phyloP scores from a whole-genome alignment of 2,329 filamentous ascomycete genomes.

The Chlorencoelia australis region DNA sequence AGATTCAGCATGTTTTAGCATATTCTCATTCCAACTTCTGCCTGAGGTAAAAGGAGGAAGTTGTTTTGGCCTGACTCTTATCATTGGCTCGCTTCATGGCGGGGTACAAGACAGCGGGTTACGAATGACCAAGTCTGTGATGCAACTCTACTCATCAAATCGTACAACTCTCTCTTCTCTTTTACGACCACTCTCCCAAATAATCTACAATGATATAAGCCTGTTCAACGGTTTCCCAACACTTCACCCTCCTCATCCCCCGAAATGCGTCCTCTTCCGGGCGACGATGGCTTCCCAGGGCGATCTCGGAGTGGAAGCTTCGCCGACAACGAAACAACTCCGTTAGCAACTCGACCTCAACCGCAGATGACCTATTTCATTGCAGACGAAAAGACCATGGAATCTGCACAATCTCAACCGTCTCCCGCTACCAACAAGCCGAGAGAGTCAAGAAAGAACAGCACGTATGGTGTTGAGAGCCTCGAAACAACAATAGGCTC shows the following conservation, averaged over 20 bases:
- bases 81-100: no score
- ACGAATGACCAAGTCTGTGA: no score
- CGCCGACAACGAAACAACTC: conserved; percentile 30
- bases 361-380: conserved; percentile 43
- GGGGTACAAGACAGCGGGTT: no score
- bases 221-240: not conserved
- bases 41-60: not conserved
- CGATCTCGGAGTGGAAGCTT: conserved; percentile 30
- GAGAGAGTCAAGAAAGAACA: conserved; percentile 29
- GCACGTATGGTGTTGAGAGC: conserved; percentile 26
- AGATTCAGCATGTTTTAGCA: no score
- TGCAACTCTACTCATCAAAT: no score
- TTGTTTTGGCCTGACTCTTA: conserved; percentile 1
- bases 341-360: conserved; percentile 26
- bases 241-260: not conserved
- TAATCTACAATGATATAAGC: conserved; percentile 12
- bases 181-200: not conserved
- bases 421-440: conserved; percentile 22
- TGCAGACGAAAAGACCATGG: conserved; percentile 39
- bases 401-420: conserved; percentile 30
- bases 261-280: conserved; percentile 37
- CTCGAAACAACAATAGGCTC: conserved; percentile 27
- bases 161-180: not conserved
- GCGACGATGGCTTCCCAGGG: conserved; percentile 33
- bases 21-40: no score